A percentile compares a stretch with the other conserved stretches of the same genome.
phyloP scores from a whole-genome alignment of 116 monocot species.

The Phalaenopsis hybrid region DNA sequence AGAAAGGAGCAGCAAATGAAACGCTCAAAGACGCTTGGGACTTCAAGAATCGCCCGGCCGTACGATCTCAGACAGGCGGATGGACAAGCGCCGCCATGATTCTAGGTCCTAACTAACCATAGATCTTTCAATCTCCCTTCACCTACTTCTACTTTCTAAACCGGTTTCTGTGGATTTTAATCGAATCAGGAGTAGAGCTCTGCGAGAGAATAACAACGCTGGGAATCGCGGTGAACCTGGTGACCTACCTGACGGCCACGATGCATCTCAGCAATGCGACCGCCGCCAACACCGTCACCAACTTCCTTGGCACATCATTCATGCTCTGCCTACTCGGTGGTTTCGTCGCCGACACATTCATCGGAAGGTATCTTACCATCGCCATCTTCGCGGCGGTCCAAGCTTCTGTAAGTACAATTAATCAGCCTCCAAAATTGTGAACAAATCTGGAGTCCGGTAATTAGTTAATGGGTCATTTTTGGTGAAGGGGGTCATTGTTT shows the following conservation, averaged over 20 bases:
- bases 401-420: conserved; percentile 27
- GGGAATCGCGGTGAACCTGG: conserved; percentile 81
- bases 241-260: conserved; percentile 76
- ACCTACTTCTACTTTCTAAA: not conserved
- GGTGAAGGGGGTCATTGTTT: conserved; percentile 56
- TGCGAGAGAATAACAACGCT: conserved; percentile 79
- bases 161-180: not conserved
- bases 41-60: conserved; percentile 64
- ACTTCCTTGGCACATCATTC: conserved; percentile 88
- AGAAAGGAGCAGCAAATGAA: conserved; percentile 23
- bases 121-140: not conserved
- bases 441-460: not conserved
- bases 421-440: not conserved
- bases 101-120: conserved; percentile 31
- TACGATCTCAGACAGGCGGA: conserved; percentile 52
- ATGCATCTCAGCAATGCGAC: conserved; percentile 89
- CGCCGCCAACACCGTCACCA: conserved; percentile 80
- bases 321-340: conserved; percentile 88
- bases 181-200: conserved; percentile 54
- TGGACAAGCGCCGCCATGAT: conserved; percentile 76
- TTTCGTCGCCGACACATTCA: conserved; percentile 84
- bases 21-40: conserved; percentile 64
- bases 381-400: conserved; percentile 78
- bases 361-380: conserved; percentile 88
- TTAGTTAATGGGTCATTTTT: not conserved